Base-by-base conservation (phyloP, 257 asterid genomes). In the Salvia miltiorrhiza region DNA sequence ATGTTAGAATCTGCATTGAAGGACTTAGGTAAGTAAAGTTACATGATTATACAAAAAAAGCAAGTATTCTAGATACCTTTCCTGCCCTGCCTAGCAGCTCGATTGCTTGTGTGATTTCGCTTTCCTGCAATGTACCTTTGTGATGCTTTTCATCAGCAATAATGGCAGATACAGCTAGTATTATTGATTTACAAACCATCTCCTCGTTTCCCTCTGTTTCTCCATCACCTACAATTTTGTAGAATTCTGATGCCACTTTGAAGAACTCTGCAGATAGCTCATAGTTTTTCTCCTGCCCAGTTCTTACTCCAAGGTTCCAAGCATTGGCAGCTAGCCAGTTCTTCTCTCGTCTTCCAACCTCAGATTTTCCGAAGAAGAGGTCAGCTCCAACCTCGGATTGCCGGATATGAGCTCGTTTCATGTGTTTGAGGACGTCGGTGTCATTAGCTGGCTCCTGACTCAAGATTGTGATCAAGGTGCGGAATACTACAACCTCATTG, bases 301-400 rank as follows among this genome's bases (percentile, higher is more conserved):
- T 82, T 76, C 84, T 84, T 67, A 83, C 88, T 48, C 99, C 99
- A 32, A 76, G 70, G 79, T 94, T 94, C 95, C 97, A 94, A 35
- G 96, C 79, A 63, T 84, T 85, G 70, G 76, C 89, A 14, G 96
- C 93, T 77, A 94, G 82, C 99, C 99, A 94, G 32, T 89, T 89
- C 78, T 74, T 86, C 73, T 94, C 99, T 62, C 99, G 82, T 76
- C 79, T 84, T 47, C 97, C 99, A 37, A 83, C 88, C 77, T 89
- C 96, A 11, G 83, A 88, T 73, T 81, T 89, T 52, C 99, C 99
- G 28, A 90, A 87, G 71, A 91, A 91, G 19, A 65, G 70, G 52
- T 82, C 87, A 62, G 87, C 74, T 64, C 96, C 96, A 32, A 87
- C 74, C 79, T 87, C 97, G 62, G 86, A 56, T 71, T 73, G 79